phyloP scores from a whole-genome alignment of 2,329 filamentous ascomycete species.

The Aspergillus eucalypticola region DNA sequence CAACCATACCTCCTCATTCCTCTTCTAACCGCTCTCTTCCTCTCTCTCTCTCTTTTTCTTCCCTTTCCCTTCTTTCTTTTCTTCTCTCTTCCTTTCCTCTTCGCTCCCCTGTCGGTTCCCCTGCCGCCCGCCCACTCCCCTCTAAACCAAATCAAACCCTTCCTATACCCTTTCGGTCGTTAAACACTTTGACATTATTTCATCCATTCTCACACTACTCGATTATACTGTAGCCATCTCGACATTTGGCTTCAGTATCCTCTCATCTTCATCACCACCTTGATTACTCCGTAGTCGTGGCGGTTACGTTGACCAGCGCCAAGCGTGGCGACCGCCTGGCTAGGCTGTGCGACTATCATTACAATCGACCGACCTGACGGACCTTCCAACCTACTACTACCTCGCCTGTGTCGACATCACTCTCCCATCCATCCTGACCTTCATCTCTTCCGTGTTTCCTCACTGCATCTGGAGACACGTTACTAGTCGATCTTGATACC shows the following conservation, averaged over 20 bases:
- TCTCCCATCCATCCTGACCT: constrained; percentile 6
- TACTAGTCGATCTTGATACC: neutral
- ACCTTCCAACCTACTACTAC: constrained; percentile 11
- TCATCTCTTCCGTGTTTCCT: constrained; percentile 3
- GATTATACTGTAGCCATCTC: constrained; percentile 5
- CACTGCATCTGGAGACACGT: neutral
- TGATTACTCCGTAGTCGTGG: constrained; percentile 6
- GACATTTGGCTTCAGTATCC: constrained; percentile 1
- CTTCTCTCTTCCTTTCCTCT: constrained; percentile 16
- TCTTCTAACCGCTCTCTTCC: constrained; percentile 6
- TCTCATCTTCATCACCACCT: neutral
- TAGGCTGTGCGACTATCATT: constrained; percentile 29
- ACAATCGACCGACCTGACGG: constrained; percentile 12
- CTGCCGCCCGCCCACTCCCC: neutral
- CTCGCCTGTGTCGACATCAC: constrained; percentile 6
- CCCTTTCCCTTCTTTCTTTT: constrained; percentile 13
- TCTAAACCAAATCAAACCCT: neutral
- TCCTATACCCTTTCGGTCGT: constrained; percentile 10
- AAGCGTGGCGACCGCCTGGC: constrained; percentile 29
- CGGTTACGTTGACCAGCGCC: constrained; percentile 25
- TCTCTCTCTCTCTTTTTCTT: neutral
- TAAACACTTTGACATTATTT: constrained; percentile 1
- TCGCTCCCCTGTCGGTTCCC: constrained; percentile 9
- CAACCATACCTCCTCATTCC: neutral
- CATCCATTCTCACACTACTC: neutral